A percentile compares a stretch with the other conserved stretches of the same genome.
These are phyloP conservation scores for Xerocomus potaroensis DNA, from an alignment of 768 basidiomycete species.

Conservation along the genomic window DNA sequence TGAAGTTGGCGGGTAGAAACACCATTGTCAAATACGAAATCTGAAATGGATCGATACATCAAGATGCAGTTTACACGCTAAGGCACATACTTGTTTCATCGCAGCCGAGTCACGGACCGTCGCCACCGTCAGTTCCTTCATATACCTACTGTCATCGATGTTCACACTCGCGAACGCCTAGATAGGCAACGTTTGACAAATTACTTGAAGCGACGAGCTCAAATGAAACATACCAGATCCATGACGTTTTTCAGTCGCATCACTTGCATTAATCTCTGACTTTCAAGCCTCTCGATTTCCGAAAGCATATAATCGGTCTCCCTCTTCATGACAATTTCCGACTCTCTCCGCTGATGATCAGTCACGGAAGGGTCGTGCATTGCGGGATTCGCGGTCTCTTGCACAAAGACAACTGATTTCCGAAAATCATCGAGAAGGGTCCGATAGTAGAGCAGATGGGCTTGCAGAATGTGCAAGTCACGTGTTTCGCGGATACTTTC, in stretches of 20 bases:
- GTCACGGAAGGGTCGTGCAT: slow-evolving; percentile 30
- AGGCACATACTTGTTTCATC: slow-evolving; percentile 31
- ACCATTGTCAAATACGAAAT: slow-evolving; percentile 55
- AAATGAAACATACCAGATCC: slow-evolving; percentile 23
- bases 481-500: slow-evolving; percentile 44
- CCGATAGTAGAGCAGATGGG: slow-evolving; percentile 54
- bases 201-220: background rate
- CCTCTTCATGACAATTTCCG: slow-evolving; percentile 35
- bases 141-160: slow-evolving; percentile 49
- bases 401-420: slow-evolving; percentile 48
- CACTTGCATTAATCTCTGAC: slow-evolving; percentile 27
- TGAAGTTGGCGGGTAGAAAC: slow-evolving; percentile 53
- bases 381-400: slow-evolving; percentile 45
- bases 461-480: slow-evolving; percentile 53
- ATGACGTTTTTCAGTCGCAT: slow-evolving; percentile 32
- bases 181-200: background rate
- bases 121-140: slow-evolving; percentile 47
- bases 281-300: slow-evolving; percentile 48
- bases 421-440: slow-evolving; percentile 51
- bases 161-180: slow-evolving; percentile 61
- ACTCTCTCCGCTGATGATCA: slow-evolving; percentile 11
- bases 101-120: slow-evolving; percentile 40
- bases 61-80: too few species aligned
- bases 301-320: slow-evolving; percentile 46
- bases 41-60: slow-evolving; percentile 10